Base-by-base conservation (phyloP, 2,329 filamentous ascomycete genomes). In the Botrytis sinoallii region DNA sequence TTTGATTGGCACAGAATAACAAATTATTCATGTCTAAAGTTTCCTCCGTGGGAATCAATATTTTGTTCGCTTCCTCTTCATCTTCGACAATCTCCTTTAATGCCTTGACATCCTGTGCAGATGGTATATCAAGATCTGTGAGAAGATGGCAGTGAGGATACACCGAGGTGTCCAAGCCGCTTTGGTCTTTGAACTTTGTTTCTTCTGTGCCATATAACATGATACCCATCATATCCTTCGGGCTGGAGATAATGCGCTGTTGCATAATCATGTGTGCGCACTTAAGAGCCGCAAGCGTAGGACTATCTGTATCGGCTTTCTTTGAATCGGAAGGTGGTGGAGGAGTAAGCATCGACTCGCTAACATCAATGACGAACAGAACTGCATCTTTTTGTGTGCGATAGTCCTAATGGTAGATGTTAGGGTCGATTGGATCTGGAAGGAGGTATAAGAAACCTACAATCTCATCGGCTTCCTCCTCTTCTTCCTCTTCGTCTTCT, bases 181-280 rank as follows among this genome's bases (percentile, higher is more conserved):
- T 84, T 63, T 91, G 90, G 25, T 90, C 89, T 64, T 91, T 89
- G 76, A 94, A 95, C 78, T 91, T 94, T 57, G 94, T 93, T 83
- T 93, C 89, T 79, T 97, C 87, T 0, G 96, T 99, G 14, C 95
- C 95, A 81, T 97, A 99, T 0, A 99, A 86, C 55, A 99, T 82
- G 40, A 99, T 92, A 2, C 95, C 95, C 88, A 99, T 98, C 93
- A 98, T 97, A 75, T 99, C 96, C 80, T 92, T 95, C 1, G 96
- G 96, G 75, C 95, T 95, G 5, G 95, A 95, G 79, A 99, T 98
- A 82, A 99, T 98, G 78, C 96, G 93, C 84, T 98, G 95, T 84
- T 98, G 94, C 93, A 99, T 98, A 71, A 99, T 86, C 80, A 94
- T 90, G 80, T 97, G 97, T 74, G 95, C 96, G 79, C 94, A 98